Evolutionary conservation across 2,329 filamentous ascomycete species (phyloP).

Genomic region (Pezicula neosporulosa): DNA sequence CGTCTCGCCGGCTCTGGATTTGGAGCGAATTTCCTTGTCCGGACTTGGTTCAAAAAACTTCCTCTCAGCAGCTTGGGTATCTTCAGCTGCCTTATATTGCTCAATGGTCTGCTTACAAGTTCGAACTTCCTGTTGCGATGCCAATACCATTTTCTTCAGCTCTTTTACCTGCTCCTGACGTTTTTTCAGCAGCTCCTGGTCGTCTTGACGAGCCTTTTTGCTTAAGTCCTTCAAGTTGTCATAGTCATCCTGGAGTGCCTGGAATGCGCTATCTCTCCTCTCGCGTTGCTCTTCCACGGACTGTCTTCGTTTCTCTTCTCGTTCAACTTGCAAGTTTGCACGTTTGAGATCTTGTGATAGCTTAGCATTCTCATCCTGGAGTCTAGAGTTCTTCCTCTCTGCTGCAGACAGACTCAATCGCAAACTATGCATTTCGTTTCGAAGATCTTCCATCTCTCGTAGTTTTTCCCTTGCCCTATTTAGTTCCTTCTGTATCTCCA

Average conservation of each 20-base stretch:
- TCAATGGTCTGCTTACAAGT: constrained; percentile 11
- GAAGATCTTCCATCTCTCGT: constrained; percentile 47
- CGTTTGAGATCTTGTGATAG: constrained; percentile 23
- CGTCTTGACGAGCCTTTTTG: constrained; percentile 51
- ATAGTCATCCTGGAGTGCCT: constrained; percentile 47
- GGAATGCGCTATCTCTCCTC: constrained; percentile 46
- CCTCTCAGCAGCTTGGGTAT: too few species aligned
- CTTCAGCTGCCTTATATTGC: neutral
- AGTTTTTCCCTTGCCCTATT: constrained; percentile 51
- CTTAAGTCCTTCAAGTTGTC: constrained; percentile 50
- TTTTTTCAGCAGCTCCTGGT: constrained; percentile 50
- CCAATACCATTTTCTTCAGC: constrained; percentile 50
- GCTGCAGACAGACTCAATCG: constrained; percentile 46
- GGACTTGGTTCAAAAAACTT: too few species aligned
- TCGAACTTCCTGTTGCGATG: constrained; percentile 33
- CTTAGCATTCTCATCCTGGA: constrained; percentile 27
- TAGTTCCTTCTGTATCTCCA: constrained; percentile 52
- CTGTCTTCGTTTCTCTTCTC: constrained; percentile 35
- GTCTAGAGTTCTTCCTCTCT: constrained; percentile 30
- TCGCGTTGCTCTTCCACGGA: constrained; percentile 40
- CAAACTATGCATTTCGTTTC: constrained; percentile 49
- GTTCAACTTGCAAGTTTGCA: constrained; percentile 21
- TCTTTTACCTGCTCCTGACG: constrained; percentile 55
- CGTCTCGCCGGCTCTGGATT: neutral
- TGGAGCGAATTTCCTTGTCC: constrained; percentile 1